Evolutionary conservation across 768 basidiomycete genomes (phyloP).

Genomic region (Naganishia friedmannii): DNA sequence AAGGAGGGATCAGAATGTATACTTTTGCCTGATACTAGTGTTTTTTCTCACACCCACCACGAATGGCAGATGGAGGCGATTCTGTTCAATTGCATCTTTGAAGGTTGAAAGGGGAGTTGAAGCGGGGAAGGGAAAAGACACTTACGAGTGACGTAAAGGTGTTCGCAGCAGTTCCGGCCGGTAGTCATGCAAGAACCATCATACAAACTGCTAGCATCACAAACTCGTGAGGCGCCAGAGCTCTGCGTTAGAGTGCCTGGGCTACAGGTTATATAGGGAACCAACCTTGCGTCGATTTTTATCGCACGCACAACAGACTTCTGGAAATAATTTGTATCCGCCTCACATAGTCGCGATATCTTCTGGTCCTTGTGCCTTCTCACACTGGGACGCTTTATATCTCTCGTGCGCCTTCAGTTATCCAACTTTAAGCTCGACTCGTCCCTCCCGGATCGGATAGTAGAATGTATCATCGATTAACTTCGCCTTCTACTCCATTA

Average conservation of each 20-base stretch:
- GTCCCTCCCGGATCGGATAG: too few species aligned
- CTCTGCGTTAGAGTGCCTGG: too few species aligned
- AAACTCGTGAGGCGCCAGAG: too few species aligned
- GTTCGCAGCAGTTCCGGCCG: neutral
- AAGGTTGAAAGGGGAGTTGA: neutral
- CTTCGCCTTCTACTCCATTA: too few species aligned
- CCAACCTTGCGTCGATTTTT: neutral
- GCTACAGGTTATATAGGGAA: neutral
- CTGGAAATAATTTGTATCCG: neutral
- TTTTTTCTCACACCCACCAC: slow-evolving; percentile 6
- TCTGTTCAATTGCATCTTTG: slow-evolving; percentile 20
- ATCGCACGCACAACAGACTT: neutral
- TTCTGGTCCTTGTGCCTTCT: neutral
- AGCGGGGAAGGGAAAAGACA: neutral
- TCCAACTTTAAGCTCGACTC: too few species aligned
- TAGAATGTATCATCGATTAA: too few species aligned
- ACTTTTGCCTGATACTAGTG: slow-evolving; percentile 22
- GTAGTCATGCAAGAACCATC: too few species aligned
- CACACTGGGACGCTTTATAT: neutral
- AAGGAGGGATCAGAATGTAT: neutral
- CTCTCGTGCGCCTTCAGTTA: too few species aligned
- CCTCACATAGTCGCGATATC: neutral
- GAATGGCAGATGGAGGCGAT: slow-evolving; percentile 12
- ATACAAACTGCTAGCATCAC: too few species aligned
- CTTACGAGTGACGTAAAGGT: neutral